Conservation (phyloP, 208 protist genomes). For the Leishmania tarentolae region DNA sequence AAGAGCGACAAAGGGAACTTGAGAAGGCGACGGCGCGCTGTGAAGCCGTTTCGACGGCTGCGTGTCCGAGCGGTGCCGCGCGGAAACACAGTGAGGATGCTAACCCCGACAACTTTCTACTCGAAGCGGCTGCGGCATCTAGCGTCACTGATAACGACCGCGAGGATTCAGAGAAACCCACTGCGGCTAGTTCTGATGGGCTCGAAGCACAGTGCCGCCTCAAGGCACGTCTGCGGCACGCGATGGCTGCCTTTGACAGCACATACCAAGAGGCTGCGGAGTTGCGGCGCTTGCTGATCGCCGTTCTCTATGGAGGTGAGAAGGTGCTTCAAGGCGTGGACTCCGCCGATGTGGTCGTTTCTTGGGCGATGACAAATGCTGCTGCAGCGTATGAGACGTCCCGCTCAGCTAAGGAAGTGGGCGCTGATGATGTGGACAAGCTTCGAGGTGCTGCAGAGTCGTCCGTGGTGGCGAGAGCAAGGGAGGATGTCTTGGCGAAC, state of each 20-base stretch:
- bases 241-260: background rate
- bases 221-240: slow-evolving; percentile 3
- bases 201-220: background rate
- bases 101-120: background rate
- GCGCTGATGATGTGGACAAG: background rate
- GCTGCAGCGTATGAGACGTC: background rate
- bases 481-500: background rate
- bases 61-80: background rate
- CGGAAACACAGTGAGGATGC: background rate
- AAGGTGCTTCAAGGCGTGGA: background rate
- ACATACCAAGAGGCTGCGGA: background rate
- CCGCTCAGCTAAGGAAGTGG: background rate
- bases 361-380: background rate
- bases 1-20: background rate
- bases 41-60: background rate
- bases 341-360: background rate
- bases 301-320: background rate
- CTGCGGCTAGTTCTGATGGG: background rate
- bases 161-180: background rate
- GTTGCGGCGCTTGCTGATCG: background rate
- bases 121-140: background rate
- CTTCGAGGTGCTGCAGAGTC: slow-evolving; percentile 1
- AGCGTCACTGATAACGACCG: background rate
- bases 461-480: background rate
- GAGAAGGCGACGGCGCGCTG: background rate